Base-by-base conservation (phyloP, 2,329 filamentous ascomycete genomes). In the Scleromitrula shiraiana region DNA sequence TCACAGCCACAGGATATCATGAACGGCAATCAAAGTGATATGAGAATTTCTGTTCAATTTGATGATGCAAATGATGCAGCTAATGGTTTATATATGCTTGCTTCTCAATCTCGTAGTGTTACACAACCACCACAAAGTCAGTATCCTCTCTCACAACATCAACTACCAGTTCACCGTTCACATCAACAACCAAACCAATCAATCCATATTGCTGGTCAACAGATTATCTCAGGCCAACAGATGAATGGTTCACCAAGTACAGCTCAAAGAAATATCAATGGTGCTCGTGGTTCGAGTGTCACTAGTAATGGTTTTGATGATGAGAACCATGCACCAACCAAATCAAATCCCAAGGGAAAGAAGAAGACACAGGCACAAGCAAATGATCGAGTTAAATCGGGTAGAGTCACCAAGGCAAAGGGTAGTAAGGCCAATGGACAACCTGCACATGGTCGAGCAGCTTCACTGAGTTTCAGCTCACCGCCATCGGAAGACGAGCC, bases 11-110 rank as follows among this genome's bases (percentile, higher is more conserved):
- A 78, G 61, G 77, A 64, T 0, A 56, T 63, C 55, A 37, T 46
- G 26, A 58, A 62, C 45, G 58, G 55, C 27, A 38, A 26, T 27
- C 24, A 24, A 5, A 37, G 43, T 19, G 46, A 30, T 19, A 9
- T 39, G 10, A 38, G 23, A 22, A 7, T 20, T 12, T 17, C 15
- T 1, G 84, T 87, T 46, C 78, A 83, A 4, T 94, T 89, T 62
- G 85, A 90, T 50, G 91, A 95, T 62, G 81, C 81, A 45, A 95
- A 91, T 59, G 91, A 95, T 69, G 93, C 91, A 36, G 93, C 91
- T 43, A 97, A 96, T 64, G 90, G 93, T 24, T 74, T 98, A 1
- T 94, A 88, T 60, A 84, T 96, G 77, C 75, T 98, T 50, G 90
- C n/a, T n/a, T n/a, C 93, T 1, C 83, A 88, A 54, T 68, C 73